Evolutionary conservation across 495 filamentous ascomycete species (phyloP).

Genomic region (Xylaria castorea): DNA sequence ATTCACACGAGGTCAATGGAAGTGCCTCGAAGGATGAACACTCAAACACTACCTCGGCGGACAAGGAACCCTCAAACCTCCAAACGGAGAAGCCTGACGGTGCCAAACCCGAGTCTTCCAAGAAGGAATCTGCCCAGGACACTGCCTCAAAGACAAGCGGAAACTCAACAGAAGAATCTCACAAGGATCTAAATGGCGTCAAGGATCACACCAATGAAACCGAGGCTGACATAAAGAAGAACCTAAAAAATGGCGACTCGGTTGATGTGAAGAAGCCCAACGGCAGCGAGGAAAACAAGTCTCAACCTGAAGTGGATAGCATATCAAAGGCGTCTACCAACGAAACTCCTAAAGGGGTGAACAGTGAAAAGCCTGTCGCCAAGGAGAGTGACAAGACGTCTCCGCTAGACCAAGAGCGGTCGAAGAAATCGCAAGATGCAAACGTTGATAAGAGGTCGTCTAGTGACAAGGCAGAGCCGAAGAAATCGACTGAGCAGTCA

Average conservation of each 20-base stretch:
- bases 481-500: not conserved
- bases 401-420: not conserved
- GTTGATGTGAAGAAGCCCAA: not conserved
- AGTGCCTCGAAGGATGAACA: not conserved
- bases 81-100: not conserved
- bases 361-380: too few species aligned
- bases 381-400: not conserved
- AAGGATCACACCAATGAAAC: not conserved
- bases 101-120: not conserved
- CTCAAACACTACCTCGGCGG: not conserved
- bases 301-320: not conserved
- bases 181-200: not conserved
- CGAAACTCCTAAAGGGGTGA: not conserved
- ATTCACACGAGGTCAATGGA: not conserved
- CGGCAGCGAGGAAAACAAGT: not conserved
- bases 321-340: not conserved
- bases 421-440: not conserved
- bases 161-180: not conserved
- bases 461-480: not conserved
- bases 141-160: not conserved
- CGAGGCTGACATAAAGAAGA: not conserved
- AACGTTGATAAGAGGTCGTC: not conserved
- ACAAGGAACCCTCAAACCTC: not conserved
- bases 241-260: too few species aligned
- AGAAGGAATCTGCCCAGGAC: not conserved